Conservation (phyloP, 2,329 filamentous ascomycete genomes). For the Plenodomus tracheiphilus region DNA sequence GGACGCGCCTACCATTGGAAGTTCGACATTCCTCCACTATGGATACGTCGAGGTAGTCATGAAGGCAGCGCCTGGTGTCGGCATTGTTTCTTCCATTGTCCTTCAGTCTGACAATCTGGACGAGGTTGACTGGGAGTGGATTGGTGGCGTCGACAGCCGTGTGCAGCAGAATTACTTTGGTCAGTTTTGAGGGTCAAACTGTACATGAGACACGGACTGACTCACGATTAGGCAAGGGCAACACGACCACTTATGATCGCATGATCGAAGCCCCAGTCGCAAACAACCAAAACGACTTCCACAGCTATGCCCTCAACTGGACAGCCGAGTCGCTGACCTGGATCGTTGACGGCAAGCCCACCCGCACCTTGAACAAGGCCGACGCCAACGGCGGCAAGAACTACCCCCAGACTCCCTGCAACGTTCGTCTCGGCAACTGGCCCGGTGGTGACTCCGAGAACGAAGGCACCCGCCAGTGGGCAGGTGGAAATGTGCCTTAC, state of each 20-base stretch:
- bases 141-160: constrained; percentile 66
- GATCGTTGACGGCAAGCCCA: constrained; percentile 68
- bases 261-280: constrained; percentile 64
- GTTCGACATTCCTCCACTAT: constrained; percentile 84
- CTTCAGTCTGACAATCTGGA: constrained; percentile 82
- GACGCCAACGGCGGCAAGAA: constrained; percentile 61
- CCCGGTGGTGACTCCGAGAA: constrained; percentile 53
- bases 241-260: constrained; percentile 71
- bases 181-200: constrained; percentile 49
- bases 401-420: constrained; percentile 79
- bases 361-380: constrained; percentile 65
- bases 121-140: constrained; percentile 85
- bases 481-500: constrained; percentile 61
- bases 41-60: constrained; percentile 77
- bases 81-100: constrained; percentile 81
- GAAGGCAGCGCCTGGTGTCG: constrained; percentile 73
- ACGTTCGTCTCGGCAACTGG: constrained; percentile 53
- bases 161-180: constrained; percentile 77
- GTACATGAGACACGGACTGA: constrained; percentile 19
- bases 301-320: constrained; percentile 76
- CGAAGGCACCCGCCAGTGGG: constrained; percentile 68
- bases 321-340: constrained; percentile 67
- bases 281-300: constrained; percentile 58
- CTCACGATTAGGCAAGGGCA: constrained; percentile 59
- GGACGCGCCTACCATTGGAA: constrained; percentile 68